These are phyloP conservation scores for Macrocybe gigantea DNA, from an alignment of 768 basidiomycete genomes.

Conservation along the genomic window DNA sequence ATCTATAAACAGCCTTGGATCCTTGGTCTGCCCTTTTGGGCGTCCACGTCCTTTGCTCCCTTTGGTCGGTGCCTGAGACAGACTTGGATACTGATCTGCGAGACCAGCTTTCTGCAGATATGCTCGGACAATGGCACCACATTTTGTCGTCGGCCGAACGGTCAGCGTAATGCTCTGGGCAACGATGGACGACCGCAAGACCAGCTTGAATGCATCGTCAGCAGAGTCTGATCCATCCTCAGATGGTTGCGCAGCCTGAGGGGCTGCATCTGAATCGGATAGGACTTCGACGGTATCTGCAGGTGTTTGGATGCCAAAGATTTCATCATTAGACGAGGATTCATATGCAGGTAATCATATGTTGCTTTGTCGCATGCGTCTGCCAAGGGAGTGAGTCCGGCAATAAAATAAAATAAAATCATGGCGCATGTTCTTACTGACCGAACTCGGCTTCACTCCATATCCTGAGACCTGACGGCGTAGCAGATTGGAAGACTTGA, in stretches of 20 bases:
- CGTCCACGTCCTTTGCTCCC: constrained; percentile 18
- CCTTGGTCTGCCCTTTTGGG: constrained; percentile 21
- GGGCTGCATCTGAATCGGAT: constrained; percentile 13
- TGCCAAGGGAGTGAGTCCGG: neutral
- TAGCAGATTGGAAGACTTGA: constrained; percentile 64
- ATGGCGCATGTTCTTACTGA: constrained; percentile 19
- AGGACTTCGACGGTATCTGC: constrained; percentile 3
- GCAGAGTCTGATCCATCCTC: constrained; percentile 37
- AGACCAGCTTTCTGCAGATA: constrained; percentile 68
- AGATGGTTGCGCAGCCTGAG: constrained; percentile 15
- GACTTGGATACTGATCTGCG: constrained; percentile 42
- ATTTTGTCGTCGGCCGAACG: constrained; percentile 71
- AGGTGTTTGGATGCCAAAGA: constrained; percentile 2
- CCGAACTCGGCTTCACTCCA: constrained; percentile 67
- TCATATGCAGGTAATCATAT: constrained; percentile 52
- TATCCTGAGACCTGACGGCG: constrained; percentile 58
- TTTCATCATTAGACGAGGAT: constrained; percentile 13
- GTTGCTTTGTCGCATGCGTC: constrained; percentile 64
- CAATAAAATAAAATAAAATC: neutral
- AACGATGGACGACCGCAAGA: constrained; percentile 46
- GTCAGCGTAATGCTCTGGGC: constrained; percentile 56
- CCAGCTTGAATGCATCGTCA: constrained; percentile 58
- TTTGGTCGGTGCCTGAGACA: constrained; percentile 23
- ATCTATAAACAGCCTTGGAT: constrained; percentile 56
- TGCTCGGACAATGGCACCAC: constrained; percentile 68